These are phyloP conservation scores for Solanum bukasovii DNA, from an alignment of 257 asterid species.

Conservation along the genomic window DNA sequence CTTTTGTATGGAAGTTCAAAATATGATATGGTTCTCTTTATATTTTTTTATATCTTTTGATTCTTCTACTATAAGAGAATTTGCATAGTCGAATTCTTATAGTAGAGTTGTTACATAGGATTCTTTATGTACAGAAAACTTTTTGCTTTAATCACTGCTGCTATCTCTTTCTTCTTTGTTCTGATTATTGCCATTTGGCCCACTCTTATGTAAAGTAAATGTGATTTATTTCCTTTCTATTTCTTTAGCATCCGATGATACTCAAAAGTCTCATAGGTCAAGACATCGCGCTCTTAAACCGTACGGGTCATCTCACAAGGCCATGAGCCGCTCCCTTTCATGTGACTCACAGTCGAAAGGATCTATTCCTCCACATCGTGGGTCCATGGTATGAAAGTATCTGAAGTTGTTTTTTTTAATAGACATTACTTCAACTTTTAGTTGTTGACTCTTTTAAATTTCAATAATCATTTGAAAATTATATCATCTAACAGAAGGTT, in stretches of 20 bases:
- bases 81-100: not conserved
- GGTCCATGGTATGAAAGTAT: slow-evolving; percentile 38
- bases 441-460: not conserved
- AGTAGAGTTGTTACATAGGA: slow-evolving; percentile 45
- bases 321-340: slow-evolving; percentile 53
- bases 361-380: slow-evolving; percentile 37
- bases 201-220: slow-evolving; percentile 23
- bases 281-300: slow-evolving; percentile 58
- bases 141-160: not conserved
- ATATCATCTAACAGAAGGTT: slow-evolving; percentile 35
- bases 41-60: not conserved
- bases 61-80: not conserved
- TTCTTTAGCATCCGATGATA: slow-evolving; percentile 58
- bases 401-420: not conserved
- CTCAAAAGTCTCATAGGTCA: slow-evolving; percentile 65
- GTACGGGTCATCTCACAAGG: slow-evolving; percentile 37
- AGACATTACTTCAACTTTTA: not conserved
- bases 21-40: not conserved
- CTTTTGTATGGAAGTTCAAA: not conserved
- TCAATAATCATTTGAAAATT: not conserved
- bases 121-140: slow-evolving; percentile 19
- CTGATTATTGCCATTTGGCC: slow-evolving; percentile 36
- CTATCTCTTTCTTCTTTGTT: slow-evolving; percentile 9
- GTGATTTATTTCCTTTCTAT: slow-evolving; percentile 8
- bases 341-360: slow-evolving; percentile 63